Percentiles rank a stretch among this genome's conserved stretches.
These are phyloP conservation scores for Aureobasidium mangrovei DNA, from an alignment of 2,329 filamentous ascomycete genomes.

Conservation along the genomic window DNA sequence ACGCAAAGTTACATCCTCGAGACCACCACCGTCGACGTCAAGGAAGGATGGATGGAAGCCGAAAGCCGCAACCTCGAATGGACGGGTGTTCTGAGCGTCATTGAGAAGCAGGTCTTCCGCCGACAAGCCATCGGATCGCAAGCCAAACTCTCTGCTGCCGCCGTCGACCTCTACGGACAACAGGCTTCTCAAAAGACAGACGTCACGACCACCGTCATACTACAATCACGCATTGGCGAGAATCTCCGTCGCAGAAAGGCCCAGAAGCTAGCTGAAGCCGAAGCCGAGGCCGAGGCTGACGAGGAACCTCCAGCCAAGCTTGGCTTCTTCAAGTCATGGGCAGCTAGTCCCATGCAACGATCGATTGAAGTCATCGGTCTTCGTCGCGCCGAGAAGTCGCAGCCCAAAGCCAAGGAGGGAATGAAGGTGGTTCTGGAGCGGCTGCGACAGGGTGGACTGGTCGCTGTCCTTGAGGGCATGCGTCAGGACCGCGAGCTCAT, in stretches of 20 bases:
- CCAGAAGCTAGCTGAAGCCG: conserved; percentile 30
- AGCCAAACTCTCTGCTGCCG: not conserved
- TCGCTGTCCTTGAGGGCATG: conserved; percentile 64
- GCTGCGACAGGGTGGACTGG: conserved; percentile 55
- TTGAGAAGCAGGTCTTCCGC: conserved; percentile 65
- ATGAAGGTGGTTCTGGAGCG: conserved; percentile 75
- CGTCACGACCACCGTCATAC: conserved; percentile 65
- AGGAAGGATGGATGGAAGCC: conserved; percentile 73
- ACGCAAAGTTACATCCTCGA: conserved; percentile 75
- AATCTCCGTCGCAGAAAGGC: conserved; percentile 49
- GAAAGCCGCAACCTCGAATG: conserved; percentile 77
- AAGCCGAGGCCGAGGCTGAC: conserved; percentile 32
- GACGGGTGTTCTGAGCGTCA: conserved; percentile 67
- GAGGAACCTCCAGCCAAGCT: conserved; percentile 42
- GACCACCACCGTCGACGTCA: conserved; percentile 68
- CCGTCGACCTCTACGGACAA: conserved; percentile 10
- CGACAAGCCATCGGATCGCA: conserved; percentile 32
- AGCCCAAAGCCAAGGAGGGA: conserved; percentile 72
- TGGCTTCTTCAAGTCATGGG: conserved; percentile 54
- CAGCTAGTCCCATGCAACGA: conserved; percentile 62
- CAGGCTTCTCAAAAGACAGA: conserved; percentile 43
- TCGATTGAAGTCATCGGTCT: conserved; percentile 73
- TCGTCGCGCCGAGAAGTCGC: conserved; percentile 66
- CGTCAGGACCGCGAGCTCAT: conserved; percentile 42
- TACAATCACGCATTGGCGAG: conserved; percentile 64